Evolutionary conservation across 176 grass and related monocot species (phyloP).

Genomic region (Eremochloa ophiuroides): DNA sequence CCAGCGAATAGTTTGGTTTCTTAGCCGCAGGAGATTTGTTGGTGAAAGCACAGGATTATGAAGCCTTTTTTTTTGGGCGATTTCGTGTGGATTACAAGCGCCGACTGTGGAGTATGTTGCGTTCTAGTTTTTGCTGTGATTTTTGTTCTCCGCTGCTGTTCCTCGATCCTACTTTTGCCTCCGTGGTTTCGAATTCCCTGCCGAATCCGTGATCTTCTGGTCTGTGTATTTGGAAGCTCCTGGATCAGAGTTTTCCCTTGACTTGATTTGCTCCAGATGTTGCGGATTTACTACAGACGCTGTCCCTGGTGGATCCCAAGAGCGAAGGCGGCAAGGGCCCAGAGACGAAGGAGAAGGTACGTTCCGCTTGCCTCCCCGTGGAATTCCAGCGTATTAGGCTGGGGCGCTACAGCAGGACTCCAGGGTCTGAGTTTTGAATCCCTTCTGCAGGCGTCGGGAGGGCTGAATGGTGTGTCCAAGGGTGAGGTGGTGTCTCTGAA

Average conservation of each 20-base stretch:
- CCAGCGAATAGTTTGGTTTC: background rate
- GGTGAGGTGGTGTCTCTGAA: slow-evolving; percentile 1
- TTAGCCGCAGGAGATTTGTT: background rate
- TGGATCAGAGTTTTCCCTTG: slow-evolving; percentile 34
- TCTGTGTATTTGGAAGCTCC: background rate
- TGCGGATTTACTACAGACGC: slow-evolving; percentile 54
- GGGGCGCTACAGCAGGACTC: background rate
- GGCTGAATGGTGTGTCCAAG: slow-evolving; percentile 14
- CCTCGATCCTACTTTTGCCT: background rate
- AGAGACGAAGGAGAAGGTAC: slow-evolving; percentile 42
- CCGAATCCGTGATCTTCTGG: background rate
- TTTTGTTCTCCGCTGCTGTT: background rate
- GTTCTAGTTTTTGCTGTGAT: background rate
- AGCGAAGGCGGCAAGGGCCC: slow-evolving; percentile 31
- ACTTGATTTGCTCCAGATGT: slow-evolving; percentile 36
- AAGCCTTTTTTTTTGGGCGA: background rate
- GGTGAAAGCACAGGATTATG: background rate
- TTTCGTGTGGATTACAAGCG: background rate
- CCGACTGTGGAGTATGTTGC: background rate
- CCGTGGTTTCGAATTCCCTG: background rate
- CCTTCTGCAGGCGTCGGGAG: slow-evolving; percentile 18
- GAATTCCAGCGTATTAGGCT: background rate
- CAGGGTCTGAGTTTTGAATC: background rate
- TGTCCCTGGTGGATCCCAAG: slow-evolving; percentile 58
- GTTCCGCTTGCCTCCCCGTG: background rate